Evolutionary conservation across 345 rosid genomes (phyloP).

Genomic region (Clarkia xantiana): DNA sequence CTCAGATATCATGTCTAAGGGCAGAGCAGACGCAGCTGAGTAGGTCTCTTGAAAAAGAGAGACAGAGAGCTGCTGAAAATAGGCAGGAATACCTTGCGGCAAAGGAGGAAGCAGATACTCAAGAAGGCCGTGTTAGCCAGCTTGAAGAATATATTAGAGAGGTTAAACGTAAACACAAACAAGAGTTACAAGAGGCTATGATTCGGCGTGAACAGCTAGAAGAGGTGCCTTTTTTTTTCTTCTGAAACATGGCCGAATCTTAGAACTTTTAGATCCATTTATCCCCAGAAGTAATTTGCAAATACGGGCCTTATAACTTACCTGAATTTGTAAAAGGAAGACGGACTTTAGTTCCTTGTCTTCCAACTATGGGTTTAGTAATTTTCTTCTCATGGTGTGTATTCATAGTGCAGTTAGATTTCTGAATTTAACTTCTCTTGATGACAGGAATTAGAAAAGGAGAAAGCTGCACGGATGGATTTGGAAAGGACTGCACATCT

Average conservation of each 20-base stretch:
- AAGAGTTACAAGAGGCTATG: slow-evolving; percentile 73
- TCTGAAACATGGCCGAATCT: neutral
- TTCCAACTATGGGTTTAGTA: no score
- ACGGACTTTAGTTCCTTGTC: no score
- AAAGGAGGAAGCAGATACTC: slow-evolving; percentile 97
- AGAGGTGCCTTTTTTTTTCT: slow-evolving; percentile 38
- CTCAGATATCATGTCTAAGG: slow-evolving; percentile 90
- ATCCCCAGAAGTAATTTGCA: no score
- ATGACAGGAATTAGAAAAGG: slow-evolving; percentile 74
- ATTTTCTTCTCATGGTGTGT: neutral
- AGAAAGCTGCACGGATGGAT: slow-evolving; percentile 71
- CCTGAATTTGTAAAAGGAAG: no score
- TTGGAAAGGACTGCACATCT: slow-evolving; percentile 57
- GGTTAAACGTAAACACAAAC: slow-evolving; percentile 68
- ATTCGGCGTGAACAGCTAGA: slow-evolving; percentile 68
- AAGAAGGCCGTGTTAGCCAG: slow-evolving; percentile 78
- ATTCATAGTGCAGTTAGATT: neutral
- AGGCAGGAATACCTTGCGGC: slow-evolving; percentile 94
- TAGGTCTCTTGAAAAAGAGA: slow-evolving; percentile 93
- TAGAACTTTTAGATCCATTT: no score
- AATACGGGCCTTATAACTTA: no score
- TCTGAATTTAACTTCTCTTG: neutral
- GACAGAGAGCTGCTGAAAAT: slow-evolving; percentile 95
- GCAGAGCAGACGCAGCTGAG: slow-evolving; percentile 89
- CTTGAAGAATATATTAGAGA: slow-evolving; percentile 78